phyloP scores from a whole-genome alignment of 768 basidiomycete genomes.

The Trametes sanguinea region DNA sequence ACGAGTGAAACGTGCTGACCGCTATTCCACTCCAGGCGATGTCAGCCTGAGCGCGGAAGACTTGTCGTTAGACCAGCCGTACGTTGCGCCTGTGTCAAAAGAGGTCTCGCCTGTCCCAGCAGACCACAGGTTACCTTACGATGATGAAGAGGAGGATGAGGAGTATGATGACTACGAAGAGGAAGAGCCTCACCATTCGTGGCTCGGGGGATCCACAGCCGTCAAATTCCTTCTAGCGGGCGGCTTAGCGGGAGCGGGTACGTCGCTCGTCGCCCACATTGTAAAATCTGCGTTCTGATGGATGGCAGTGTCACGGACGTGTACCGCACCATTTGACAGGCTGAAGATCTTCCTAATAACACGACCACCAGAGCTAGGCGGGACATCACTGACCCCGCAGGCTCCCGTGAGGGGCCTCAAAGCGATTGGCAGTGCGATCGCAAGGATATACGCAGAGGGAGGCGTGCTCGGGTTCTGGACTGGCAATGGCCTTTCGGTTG shows the following conservation, averaged over 20 bases:
- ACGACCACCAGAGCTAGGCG: constrained; percentile 71
- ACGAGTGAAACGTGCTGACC: not conserved
- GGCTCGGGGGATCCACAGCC: constrained; percentile 70
- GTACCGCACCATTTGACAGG: constrained; percentile 97
- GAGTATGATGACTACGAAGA: constrained; percentile 52
- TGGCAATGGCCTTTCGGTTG: constrained; percentile 91
- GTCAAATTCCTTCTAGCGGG: constrained; percentile 92
- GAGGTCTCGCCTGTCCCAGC: constrained; percentile 22
- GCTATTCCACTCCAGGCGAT: constrained; percentile 54
- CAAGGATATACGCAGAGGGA: constrained; percentile 85
- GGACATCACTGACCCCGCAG: constrained; percentile 45
- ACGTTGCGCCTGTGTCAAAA: constrained; percentile 10
- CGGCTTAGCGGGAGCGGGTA: constrained; percentile 92
- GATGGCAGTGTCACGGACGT: constrained; percentile 83
- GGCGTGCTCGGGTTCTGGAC: constrained; percentile 95
- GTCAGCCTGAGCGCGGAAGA: constrained; percentile 79
- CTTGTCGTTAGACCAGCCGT: constrained; percentile 40
- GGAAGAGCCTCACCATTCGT: constrained; percentile 59
- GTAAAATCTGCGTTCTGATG: not conserved
- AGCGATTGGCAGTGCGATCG: constrained; percentile 70
- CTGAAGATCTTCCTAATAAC: constrained; percentile 97
- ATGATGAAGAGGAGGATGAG: constrained; percentile 38
- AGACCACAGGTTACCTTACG: constrained; percentile 28
- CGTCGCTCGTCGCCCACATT: constrained; percentile 27
- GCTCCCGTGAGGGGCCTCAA: constrained; percentile 55